Conservation (phyloP, 768 basidiomycete species). For the Suillus plorans region DNA sequence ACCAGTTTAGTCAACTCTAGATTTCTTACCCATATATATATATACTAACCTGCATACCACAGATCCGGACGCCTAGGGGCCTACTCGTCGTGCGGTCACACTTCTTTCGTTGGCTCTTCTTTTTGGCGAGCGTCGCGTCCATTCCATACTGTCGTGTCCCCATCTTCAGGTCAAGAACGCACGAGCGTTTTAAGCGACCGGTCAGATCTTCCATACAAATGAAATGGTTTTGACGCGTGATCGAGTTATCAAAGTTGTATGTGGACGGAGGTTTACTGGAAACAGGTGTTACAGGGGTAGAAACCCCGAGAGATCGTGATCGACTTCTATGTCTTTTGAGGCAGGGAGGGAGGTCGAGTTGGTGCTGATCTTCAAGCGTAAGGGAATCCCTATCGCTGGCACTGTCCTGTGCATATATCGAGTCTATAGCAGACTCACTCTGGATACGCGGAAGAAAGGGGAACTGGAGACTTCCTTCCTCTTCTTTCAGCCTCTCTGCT, state of each 20-base stretch:
- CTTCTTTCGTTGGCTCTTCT: constrained; percentile 98
- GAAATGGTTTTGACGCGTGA: constrained; percentile 93
- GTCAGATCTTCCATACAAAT: constrained; percentile 99
- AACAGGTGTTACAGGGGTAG: constrained; percentile 20
- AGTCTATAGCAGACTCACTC: constrained; percentile 53
- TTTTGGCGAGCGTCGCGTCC: constrained; percentile 88
- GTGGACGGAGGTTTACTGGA: constrained; percentile 33
- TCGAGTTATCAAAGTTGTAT: constrained; percentile 41
- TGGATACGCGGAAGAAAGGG: constrained; percentile 58
- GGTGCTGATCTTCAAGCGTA: constrained; percentile 23
- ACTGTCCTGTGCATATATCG: constrained; percentile 34
- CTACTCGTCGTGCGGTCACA: constrained; percentile 95
- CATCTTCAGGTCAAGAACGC: constrained; percentile 99
- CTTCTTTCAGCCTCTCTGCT: constrained; percentile 37
- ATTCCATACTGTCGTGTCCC: constrained; percentile 99
- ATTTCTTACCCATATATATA: neutral
- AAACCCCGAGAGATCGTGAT: constrained; percentile 37
- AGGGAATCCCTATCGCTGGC: constrained; percentile 45
- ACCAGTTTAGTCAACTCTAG: constrained; percentile 10
- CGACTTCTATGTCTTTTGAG: constrained; percentile 42
- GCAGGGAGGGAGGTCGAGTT: constrained; percentile 23
- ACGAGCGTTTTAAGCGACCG: constrained; percentile 85
- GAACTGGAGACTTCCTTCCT: constrained; percentile 34
- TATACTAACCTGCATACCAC: constrained; percentile 93
- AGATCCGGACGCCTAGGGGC: constrained; percentile 86